Evolutionary conservation across 768 basidiomycete species (phyloP).

Genomic region (Termitomyces titanicus): DNA sequence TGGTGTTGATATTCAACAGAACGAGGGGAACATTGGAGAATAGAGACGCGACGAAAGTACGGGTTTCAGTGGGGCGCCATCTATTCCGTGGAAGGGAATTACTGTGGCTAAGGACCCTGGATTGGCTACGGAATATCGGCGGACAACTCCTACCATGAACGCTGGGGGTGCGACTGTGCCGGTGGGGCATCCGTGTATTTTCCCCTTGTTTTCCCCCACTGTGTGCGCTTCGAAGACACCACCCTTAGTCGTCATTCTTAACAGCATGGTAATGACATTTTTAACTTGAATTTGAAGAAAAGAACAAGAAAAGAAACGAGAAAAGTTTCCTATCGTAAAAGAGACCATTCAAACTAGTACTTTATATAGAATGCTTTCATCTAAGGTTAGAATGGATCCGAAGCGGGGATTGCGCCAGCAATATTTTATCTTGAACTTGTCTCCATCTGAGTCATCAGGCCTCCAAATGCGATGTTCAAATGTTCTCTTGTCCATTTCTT

Average conservation of each 20-base stretch:
- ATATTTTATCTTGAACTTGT: not conserved
- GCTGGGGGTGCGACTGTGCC: constrained; percentile 72
- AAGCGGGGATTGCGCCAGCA: not conserved
- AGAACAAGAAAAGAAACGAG: too few species aligned
- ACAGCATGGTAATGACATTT: too few species aligned
- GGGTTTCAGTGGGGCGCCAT: constrained; percentile 52
- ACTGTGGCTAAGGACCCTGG: constrained; percentile 69
- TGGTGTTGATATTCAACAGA: constrained; percentile 30
- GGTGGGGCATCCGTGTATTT: constrained; percentile 67
- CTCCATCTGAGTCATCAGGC: not conserved
- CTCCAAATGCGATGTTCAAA: not conserved
- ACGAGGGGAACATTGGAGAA: constrained; percentile 71
- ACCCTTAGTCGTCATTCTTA: too few species aligned
- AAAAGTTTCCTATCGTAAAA: too few species aligned
- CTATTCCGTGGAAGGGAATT: constrained; percentile 26
- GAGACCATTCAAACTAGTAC: too few species aligned
- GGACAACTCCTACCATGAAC: constrained; percentile 50
- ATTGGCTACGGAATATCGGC: constrained; percentile 62
- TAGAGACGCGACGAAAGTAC: constrained; percentile 67
- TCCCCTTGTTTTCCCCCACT: constrained; percentile 87
- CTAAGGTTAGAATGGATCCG: not conserved
- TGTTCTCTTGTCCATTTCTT: not conserved
- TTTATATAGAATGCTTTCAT: too few species aligned
- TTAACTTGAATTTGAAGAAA: too few species aligned
- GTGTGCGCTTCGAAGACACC: constrained; percentile 89